These are phyloP conservation scores for Dryadomyces sulphureus DNA, from an alignment of 2,329 filamentous ascomycete genomes.

Conservation along the genomic window DNA sequence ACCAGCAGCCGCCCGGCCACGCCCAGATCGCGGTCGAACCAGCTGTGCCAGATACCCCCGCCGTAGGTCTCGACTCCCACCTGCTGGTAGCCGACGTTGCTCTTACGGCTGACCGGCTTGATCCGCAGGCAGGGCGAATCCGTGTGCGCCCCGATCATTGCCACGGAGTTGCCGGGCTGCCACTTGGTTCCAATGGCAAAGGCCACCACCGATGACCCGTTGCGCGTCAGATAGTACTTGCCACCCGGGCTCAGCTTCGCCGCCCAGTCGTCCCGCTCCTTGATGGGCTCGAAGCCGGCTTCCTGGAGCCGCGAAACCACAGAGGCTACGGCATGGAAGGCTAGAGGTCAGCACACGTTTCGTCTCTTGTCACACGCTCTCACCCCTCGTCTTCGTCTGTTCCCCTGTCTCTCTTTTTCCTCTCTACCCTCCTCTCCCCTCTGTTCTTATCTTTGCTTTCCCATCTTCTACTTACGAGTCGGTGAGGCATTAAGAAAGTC, in stretches of 20 bases:
- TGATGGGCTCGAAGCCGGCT: conserved; percentile 77
- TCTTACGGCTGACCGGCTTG: conserved; percentile 89
- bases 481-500: conserved; percentile 91
- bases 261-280: conserved; percentile 82
- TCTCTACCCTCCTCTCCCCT: too few relatives aligned
- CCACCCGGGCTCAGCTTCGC: conserved; percentile 67
- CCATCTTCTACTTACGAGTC: conserved; percentile 50
- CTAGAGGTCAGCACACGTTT: conserved; percentile 26
- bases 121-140: conserved; percentile 85
- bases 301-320: conserved; percentile 61
- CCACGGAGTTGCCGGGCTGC: conserved; percentile 78
- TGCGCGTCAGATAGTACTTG: conserved; percentile 93
- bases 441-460: too few relatives aligned
- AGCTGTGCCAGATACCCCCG: conserved; percentile 93
- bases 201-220: conserved; percentile 80
- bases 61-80: conserved; percentile 95
- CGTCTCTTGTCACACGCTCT: not conserved
- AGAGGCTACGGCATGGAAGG: conserved; percentile 83
- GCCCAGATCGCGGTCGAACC: conserved; percentile 90
- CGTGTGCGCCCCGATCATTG: conserved; percentile 92
- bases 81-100: conserved; percentile 75
- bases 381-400: not conserved
- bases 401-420: too few relatives aligned
- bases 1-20: conserved; percentile 83
- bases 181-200: conserved; percentile 86